Percentiles rank a stretch among this genome's conserved stretches.
phyloP scores from a whole-genome alignment of 371 early-diverging fungal species.

The Rhizomucor pusillus region DNA sequence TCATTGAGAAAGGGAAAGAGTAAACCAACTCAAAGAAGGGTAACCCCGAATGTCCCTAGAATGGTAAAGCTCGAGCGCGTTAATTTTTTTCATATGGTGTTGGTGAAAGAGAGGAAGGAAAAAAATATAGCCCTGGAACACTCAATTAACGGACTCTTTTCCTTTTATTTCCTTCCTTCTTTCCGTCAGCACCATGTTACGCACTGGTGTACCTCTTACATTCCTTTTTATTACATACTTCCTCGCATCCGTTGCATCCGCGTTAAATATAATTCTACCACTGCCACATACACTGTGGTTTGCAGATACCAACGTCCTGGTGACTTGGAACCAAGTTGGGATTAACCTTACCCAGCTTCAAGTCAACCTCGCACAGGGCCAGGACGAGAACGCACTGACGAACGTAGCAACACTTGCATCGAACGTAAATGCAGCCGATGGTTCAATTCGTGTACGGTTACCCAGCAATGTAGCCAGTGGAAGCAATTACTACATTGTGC shows the following conservation, averaged over 20 bases:
- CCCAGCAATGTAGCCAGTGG: conserved; percentile 7
- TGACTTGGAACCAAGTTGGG: conserved; percentile 7
- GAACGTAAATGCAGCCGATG: conserved; percentile 5
- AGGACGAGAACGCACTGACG: neutral
- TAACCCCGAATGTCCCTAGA: too few relatives aligned
- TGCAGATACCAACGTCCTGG: conserved; percentile 2
- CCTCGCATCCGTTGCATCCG: neutral
- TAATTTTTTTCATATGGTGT: too few relatives aligned
- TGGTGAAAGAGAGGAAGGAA: too few relatives aligned
- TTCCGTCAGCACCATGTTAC: too few relatives aligned
- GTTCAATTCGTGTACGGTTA: neutral
- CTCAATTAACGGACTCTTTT: too few relatives aligned
- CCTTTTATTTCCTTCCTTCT: too few relatives aligned
- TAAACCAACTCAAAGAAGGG: too few relatives aligned
- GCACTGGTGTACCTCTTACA: too few relatives aligned
- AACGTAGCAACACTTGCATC: conserved; percentile 5
- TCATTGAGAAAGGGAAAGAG: too few relatives aligned
- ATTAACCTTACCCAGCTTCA: conserved; percentile 1
- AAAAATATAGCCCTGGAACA: too few relatives aligned
- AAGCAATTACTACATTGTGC: conserved; percentile 4
- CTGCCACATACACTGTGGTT: conserved; percentile 4
- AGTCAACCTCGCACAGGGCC: conserved; percentile 1
- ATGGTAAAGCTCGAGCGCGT: too few relatives aligned
- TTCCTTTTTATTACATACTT: too few relatives aligned
- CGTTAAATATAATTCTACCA: conserved; percentile 1